Percentiles rank a stretch among this genome's conserved stretches.
Evolutionary conservation across 805 yeast species (phyloP).

Genomic region (Candida dajiaensis): DNA sequence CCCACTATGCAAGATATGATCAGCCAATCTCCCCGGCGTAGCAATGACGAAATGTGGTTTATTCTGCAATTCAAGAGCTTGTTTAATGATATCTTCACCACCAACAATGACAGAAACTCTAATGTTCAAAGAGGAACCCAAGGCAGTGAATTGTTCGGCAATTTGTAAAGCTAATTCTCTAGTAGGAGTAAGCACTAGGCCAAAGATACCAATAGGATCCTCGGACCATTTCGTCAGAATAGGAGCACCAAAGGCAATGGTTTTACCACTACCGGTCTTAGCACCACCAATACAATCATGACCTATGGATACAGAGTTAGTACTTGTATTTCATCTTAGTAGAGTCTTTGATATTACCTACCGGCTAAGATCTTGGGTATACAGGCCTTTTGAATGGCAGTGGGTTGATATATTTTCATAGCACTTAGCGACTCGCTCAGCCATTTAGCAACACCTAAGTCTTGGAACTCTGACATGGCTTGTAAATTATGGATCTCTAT

Average conservation of each 20-base stretch:
- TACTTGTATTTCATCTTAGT: not conserved
- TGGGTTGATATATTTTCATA: slow-evolving; percentile 80
- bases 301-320: slow-evolving; percentile 27
- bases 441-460: slow-evolving; percentile 82
- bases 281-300: slow-evolving; percentile 98
- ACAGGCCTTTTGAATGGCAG: slow-evolving; percentile 81
- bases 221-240: slow-evolving; percentile 92
- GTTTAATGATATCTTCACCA: slow-evolving; percentile 90
- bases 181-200: slow-evolving; percentile 84
- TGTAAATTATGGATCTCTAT: not conserved
- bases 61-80: slow-evolving; percentile 71
- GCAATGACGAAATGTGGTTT: slow-evolving; percentile 95
- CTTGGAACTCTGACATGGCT: slow-evolving; percentile 34
- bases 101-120: slow-evolving; percentile 85
- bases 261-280: slow-evolving; percentile 96
- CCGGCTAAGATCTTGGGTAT: slow-evolving; percentile 80
- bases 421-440: slow-evolving; percentile 70
- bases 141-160: slow-evolving; percentile 91
- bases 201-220: slow-evolving; percentile 91
- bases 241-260: slow-evolving; percentile 97
- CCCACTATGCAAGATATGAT: slow-evolving; percentile 82
- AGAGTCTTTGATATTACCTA: slow-evolving; percentile 7
- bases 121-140: slow-evolving; percentile 86
- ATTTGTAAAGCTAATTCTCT: slow-evolving; percentile 94
- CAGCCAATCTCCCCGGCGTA: slow-evolving; percentile 95